Evolutionary conservation across 1,284 basidiomycete genomes (phyloP), one percentile per base, ranked within the genome.

Genomic region (Ganoderma lingzhi): DNA sequence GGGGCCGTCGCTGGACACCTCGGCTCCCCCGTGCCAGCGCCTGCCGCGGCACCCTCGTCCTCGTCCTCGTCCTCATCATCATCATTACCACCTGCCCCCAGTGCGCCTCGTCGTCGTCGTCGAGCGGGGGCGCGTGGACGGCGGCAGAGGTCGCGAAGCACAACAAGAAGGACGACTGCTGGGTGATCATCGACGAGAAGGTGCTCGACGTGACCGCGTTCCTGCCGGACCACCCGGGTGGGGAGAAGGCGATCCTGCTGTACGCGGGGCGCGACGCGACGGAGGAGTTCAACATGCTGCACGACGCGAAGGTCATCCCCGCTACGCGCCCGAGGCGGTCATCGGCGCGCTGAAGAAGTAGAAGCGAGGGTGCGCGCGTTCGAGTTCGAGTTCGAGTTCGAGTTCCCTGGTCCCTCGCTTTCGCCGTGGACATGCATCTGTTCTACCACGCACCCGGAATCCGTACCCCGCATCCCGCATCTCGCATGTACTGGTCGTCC

Each of bases 251-350:
- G 3, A 95, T 97, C 79, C 76, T 97, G 73, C 84, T 97, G 53
- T 98, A 97, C 80, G 96, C 95, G 48, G 96, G 96, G 42, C 88
- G 95, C 39, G 96, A 97, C 80, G 96, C 96, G 41, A 97, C 96
- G 6, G 96, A 97, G 80, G 95, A 96, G 80, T 96, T 96, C 79
- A 93, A 94, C 84, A 96, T 95, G 93, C 84, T 95, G 55, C 93
- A 95, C 76, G 93, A 95, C 79, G 87, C 91, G 68, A 94, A 93
- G 86, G 91, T 94, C 73, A 94, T 94, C 76, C 89, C 90, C 84
- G 93, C 81, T 94, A 95, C 75, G 92, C 93, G 42, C 84, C 93
- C 4, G 91, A 94, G 74, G 78, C 91, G 44, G 90, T 94, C 70
- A 94, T 95, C 78, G 93, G 93, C 71, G 88, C 84, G 66, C 77